phyloP scores from a whole-genome alignment of 345 rosid genomes.

The Salix suchowensis region DNA sequence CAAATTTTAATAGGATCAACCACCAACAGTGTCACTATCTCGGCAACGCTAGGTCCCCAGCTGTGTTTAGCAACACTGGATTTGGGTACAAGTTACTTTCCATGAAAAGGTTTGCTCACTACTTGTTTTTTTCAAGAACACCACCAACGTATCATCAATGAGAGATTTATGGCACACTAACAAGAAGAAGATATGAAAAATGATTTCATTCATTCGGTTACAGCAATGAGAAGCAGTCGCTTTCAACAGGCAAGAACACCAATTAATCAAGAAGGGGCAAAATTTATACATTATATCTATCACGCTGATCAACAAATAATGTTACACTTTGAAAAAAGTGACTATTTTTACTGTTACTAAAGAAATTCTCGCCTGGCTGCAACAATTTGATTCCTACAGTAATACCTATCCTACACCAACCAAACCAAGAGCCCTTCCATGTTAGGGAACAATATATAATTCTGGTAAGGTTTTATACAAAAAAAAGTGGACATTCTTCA shows the following conservation, averaged over 20 bases:
- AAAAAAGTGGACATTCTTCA: slow-evolving; percentile 2
- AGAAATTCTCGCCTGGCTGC: slow-evolving; percentile 15
- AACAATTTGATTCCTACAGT: slow-evolving; percentile 20
- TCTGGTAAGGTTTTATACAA: slow-evolving; percentile 18
- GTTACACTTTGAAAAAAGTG: slow-evolving; percentile 18
- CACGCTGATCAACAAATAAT: slow-evolving; percentile 19
- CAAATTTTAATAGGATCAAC: no score
- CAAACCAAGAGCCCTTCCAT: slow-evolving; percentile 8
- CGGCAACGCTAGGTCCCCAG: no score
- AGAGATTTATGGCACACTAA: no score
- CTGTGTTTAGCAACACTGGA: no score
- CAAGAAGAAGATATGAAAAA: neutral
- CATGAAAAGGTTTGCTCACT: no score
- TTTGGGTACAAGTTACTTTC: no score
- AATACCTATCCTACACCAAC: slow-evolving; percentile 19
- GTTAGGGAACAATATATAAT: neutral
- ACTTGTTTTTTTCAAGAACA: no score
- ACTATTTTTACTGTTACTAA: neutral
- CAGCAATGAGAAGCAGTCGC: neutral
- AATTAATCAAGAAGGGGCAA: neutral
- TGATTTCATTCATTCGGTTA: neutral
- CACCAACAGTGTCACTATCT: no score
- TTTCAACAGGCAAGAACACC: neutral
- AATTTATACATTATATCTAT: slow-evolving; percentile 28
- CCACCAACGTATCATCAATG: no score